Percentiles rank a stretch among this genome's conserved stretches.
Conservation (phyloP, 768 basidiomycete genomes). For the Mrakia gelida region DNA sequence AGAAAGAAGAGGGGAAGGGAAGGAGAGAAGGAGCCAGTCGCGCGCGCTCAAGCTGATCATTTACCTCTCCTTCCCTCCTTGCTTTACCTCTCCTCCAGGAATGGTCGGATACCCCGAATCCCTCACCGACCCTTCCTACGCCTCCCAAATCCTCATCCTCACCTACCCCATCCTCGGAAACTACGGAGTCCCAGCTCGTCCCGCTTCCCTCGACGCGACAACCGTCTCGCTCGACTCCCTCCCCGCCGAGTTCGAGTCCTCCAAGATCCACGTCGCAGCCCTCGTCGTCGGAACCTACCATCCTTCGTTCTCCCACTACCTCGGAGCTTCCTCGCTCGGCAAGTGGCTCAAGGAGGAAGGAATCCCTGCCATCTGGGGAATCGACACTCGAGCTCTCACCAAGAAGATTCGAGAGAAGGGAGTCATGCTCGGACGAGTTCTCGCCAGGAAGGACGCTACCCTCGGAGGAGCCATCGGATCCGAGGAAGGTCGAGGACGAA, state of each 20-base stretch:
- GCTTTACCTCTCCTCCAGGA: constrained; percentile 52
- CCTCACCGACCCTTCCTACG: constrained; percentile 95
- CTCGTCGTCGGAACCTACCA: constrained; percentile 92
- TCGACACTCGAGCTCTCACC: constrained; percentile 94
- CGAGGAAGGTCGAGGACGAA: constrained; percentile 39
- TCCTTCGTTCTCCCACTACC: constrained; percentile 78
- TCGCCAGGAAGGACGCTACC: constrained; percentile 58
- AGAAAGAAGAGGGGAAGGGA: not conserved
- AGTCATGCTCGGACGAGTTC: constrained; percentile 78
- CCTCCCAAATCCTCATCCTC: constrained; percentile 93
- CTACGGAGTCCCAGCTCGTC: constrained; percentile 86
- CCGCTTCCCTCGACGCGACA: constrained; percentile 41
- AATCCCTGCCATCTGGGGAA: constrained; percentile 88
- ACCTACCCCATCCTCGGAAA: constrained; percentile 97
- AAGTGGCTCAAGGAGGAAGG: constrained; percentile 92
- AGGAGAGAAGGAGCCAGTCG: not conserved
- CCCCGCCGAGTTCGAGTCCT: constrained; percentile 79
- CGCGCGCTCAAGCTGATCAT: not conserved
- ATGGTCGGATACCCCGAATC: constrained; percentile 99
- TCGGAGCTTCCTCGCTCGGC: constrained; percentile 79
- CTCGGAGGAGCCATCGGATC: constrained; percentile 43
- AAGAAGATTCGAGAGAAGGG: constrained; percentile 95
- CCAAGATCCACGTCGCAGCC: constrained; percentile 85
- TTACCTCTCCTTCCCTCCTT: not conserved
- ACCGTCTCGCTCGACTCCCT: constrained; percentile 56